Evolutionary conservation across 2,329 filamentous ascomycete species (phyloP), one percentile per base, ranked within the genome.

Genomic region (Phaeosphaeria sp.): DNA sequence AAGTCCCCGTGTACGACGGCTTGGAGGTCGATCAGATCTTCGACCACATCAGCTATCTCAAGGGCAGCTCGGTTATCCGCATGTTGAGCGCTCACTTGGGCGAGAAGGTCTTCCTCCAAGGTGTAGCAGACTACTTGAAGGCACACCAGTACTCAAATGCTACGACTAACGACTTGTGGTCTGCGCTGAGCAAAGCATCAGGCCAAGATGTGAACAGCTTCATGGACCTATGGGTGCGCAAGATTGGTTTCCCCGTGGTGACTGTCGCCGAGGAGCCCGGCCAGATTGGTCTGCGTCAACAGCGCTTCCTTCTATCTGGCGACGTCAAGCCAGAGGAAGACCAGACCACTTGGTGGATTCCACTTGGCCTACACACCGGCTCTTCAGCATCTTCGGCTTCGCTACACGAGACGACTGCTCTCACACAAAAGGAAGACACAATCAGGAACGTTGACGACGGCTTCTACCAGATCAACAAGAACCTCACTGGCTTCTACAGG

Each of bases 1-100:
- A 99, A 77, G 95, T 99, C 6, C 91, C 93, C 0, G 95, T 99
- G 27, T 89, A 89, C 68, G 93, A 97, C 75, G 95, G 93, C 27
- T 86, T 98, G 11, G 95, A 98, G 68, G 92, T 98, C 64, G 96
- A 98, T 77, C 95, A 99, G 78, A 96, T 98, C 65, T 99, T 99
- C 73, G 95, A 99, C 76, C 87, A 90, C 75, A 98, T 99, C 79
- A 96, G 91, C 79, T 99, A 98, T 75, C 84, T 96, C 61, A 98
- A 99, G 82, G 95, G 95, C 36, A 96, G 92, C 80, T 97, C 94
- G 2, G 91, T 95, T 58, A 95, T 99, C 73, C 91, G 95, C 73
- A 99, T 99, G 95, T 81, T 99, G 69, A 94, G 92, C 67, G 89
- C 90, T 69, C 91, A 98, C 77, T 87, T 99, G 18, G 93, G 93